phyloP scores from a whole-genome alignment of 371 early-diverging fungal genomes.

The Syncephalastrum racemosum region DNA sequence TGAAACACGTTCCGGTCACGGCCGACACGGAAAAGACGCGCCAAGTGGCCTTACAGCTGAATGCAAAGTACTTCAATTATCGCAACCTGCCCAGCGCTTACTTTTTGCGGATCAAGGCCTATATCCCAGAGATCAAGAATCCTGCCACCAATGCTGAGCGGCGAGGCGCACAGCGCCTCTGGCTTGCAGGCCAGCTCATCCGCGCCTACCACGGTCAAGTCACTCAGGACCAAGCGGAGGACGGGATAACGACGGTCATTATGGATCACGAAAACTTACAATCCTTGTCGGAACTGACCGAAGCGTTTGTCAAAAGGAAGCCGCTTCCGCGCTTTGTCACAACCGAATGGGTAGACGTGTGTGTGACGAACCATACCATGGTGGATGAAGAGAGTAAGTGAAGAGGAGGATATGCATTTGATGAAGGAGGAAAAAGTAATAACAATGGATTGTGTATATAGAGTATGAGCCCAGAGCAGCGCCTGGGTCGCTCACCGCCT shows the following conservation, averaged over 20 bases:
- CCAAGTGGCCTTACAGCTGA: conserved; percentile 8
- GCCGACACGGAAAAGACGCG: conserved; percentile 2
- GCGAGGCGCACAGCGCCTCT: no score
- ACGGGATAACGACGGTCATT: conserved; percentile 37
- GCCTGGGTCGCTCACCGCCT: not conserved
- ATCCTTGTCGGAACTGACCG: conserved; percentile 17
- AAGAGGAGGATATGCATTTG: not conserved
- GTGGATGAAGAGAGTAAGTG: conserved; percentile 21
- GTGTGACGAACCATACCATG: conserved; percentile 14
- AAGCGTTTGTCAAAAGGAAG: conserved; percentile 12
- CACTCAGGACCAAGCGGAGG: not conserved
- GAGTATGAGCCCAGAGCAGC: conserved; percentile 15
- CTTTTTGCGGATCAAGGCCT: no score
- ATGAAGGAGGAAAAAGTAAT: no score
- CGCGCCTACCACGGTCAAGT: no score
- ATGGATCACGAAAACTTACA: conserved; percentile 19
- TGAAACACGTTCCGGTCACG: conserved; percentile 7
- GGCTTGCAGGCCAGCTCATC: no score
- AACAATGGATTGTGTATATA: not conserved
- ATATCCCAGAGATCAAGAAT: no score
- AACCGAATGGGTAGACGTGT: conserved; percentile 21
- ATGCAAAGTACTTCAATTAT: no score
- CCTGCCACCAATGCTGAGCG: no score
- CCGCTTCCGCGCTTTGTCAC: conserved; percentile 19
- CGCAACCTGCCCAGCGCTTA: no score